Evolutionary conservation across 805 yeast species (phyloP), one percentile per base, ranked within the genome.

Genomic region (Priceomyces fermenticarens): DNA sequence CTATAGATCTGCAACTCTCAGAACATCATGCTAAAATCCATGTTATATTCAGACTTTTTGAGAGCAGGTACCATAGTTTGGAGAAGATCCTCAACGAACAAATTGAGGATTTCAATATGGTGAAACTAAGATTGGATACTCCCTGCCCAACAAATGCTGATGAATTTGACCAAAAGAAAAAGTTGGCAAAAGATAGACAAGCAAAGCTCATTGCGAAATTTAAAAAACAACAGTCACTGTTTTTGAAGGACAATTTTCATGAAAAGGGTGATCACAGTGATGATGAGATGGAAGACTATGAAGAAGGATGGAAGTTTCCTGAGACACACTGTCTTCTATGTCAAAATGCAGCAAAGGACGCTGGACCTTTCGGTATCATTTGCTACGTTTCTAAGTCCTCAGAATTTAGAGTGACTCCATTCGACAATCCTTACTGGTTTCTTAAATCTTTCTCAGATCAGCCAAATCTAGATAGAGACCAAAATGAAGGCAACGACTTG

Each of bases 271-370:
- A 66, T 29, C 42, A 50, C 32, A 62, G 65, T 44, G 82, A 74
- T 40, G 61, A 60, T 8, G 80, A 70, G 30, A 68, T 68, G 58
- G 63, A 60, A 13, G 75, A 66, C 17, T 62, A 55, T 16, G 51
- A 47, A 4, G 31, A 32, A 2, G 67, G 73, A 1, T 85, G 90
- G 91, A 67, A 65, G 28, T 87, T 77, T 51, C 93, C 95, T 0
- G 80, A 78, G 25, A 80, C 80, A 25, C 85, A 80, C 47, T 88
- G 96, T 57, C 81, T 88, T 30, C 64, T 88, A 11, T 88, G 96
- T 58, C 89, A 88, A 49, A 85, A 85, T 78, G 82, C 88, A 0
- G 74, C 81, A 1, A 72, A 72, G 14, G 76, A 77, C 14, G 75
- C 76, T 15, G 86, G 84, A 3, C 77, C 86, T 0, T 86, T 83